phyloP scores from a whole-genome alignment of 2,329 filamentous ascomycete genomes.

The Lecanicillium sp. region DNA sequence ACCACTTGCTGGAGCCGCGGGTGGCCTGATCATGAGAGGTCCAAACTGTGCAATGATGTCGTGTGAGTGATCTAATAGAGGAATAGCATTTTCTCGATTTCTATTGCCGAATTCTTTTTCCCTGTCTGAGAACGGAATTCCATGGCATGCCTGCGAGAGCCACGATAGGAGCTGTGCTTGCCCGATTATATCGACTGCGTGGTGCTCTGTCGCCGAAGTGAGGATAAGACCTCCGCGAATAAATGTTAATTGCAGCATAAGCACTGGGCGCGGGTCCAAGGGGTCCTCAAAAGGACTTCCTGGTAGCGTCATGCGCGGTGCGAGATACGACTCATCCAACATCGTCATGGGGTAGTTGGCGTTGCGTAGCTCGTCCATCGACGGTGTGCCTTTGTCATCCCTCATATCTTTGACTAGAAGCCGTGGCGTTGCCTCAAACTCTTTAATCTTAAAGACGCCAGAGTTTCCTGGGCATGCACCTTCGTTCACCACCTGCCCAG shows the following conservation, averaged over 20 bases:
- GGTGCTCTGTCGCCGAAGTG: constrained; percentile 39
- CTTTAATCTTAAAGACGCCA: constrained; percentile 31
- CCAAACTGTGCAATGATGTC: constrained; percentile 25
- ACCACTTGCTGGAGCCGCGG: constrained; percentile 9
- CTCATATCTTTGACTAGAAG: constrained; percentile 36
- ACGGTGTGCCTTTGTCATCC: constrained; percentile 23
- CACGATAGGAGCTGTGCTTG: constrained; percentile 37
- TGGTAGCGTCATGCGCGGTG: constrained; percentile 31
- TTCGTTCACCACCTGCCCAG: constrained; percentile 34
- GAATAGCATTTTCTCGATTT: constrained; percentile 32
- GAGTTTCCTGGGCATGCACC: constrained; percentile 17
- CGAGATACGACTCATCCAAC: constrained; percentile 36
- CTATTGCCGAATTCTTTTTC: constrained; percentile 32
- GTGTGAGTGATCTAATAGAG: constrained; percentile 28
- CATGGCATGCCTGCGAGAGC: constrained; percentile 39
- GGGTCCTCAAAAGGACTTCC: constrained; percentile 16
- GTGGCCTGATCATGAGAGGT: constrained; percentile 22
- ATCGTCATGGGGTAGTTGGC: constrained; percentile 37
- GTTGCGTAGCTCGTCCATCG: constrained; percentile 27
- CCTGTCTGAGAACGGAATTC: too few species aligned
- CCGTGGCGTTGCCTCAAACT: constrained; percentile 20
- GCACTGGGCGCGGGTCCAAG: constrained; percentile 24
- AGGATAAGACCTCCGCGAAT: constrained; percentile 42
- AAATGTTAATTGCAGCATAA: constrained; percentile 40
- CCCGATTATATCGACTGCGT: constrained; percentile 42